phyloP scores from a whole-genome alignment of 2,329 filamentous ascomycete species.

The Chaetomium sp. region DNA sequence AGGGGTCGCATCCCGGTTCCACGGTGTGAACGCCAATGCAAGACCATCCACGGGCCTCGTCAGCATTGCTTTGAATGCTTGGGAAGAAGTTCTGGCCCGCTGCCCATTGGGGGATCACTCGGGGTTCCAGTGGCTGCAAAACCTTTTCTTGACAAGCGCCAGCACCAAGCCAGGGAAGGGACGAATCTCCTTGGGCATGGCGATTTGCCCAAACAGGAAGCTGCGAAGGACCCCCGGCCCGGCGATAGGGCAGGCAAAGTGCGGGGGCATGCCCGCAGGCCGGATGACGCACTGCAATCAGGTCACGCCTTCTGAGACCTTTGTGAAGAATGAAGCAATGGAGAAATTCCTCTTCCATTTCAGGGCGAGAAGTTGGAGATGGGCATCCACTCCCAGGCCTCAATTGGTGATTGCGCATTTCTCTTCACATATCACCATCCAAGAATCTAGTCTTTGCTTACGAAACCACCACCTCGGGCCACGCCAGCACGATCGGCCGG shows the following conservation, averaged over 20 bases:
- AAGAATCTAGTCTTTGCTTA: not conserved
- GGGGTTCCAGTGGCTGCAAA: too few species aligned
- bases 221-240: conserved; percentile 4
- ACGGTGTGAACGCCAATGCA: not conserved
- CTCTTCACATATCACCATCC: not conserved
- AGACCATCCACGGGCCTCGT: conserved; percentile 9
- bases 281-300: conserved; percentile 7
- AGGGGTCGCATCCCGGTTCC: not conserved
- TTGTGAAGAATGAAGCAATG: too few species aligned
- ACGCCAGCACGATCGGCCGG: not conserved
- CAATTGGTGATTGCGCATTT: not conserved
- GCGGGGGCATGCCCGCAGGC: not conserved
- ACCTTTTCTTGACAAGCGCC: too few species aligned
- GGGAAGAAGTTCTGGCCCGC: not conserved
- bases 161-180: not conserved
- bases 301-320: not conserved
- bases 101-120: too few species aligned
- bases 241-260: conserved; percentile 1
- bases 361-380: too few species aligned
- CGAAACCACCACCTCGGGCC: not conserved
- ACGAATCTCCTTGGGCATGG: too few species aligned
- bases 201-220: conserved; percentile 17
- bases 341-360: too few species aligned
- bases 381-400: not conserved
- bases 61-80: not conserved